Evolutionary conservation across 768 basidiomycete species (phyloP), one percentile per base, ranked within the genome.

Genomic region (Pisolithus albus): DNA sequence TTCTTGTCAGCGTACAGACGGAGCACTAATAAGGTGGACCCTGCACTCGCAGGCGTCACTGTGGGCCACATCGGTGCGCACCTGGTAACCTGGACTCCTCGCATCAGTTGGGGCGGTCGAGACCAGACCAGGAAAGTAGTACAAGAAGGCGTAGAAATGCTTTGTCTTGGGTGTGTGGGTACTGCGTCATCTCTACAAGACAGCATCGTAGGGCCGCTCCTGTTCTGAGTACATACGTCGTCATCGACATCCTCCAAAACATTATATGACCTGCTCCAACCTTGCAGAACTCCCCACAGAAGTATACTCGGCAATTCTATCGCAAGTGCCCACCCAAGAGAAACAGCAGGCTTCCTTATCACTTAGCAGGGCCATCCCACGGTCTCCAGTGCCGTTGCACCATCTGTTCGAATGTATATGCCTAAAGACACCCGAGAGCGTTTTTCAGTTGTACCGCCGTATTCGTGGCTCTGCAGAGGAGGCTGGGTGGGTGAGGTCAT

Each of bases 361-460:
- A 1, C 73, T 94, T 44, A 73, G 73, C 7, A 73, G 80, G 32
- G 84, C 84, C 1, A 71, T 89, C 45, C 88, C 90, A 2, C 65
- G 65, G 34, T 74, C 77, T 1, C 75, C 81, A 0, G 72, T 92
- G 40, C 80, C 86, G 0, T 52, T 70, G 9, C 59, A 77, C 32
- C 70, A 77, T 52, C 72, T 92, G 15, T 92, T 83, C 60, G 71
- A 74, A n/a, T 64, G 70, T 47, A 68, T 93, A 42, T 67, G 68
- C 34, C 67, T 93, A 51, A 71, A 60, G 7, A 67, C 71, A 18
- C 64, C 76, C 8, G 67, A 75, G 7, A 83, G 85, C 52, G 73
- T 81, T n/a, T 61, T 76, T 24, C 72, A 71, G 11, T 67, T 90
- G n/a, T 76, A 85, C 60, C 63, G 65, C 11, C 78, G 81, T 51